Evolutionary conservation across 345 rosid species (phyloP).

Genomic region (Psidium guajava): DNA sequence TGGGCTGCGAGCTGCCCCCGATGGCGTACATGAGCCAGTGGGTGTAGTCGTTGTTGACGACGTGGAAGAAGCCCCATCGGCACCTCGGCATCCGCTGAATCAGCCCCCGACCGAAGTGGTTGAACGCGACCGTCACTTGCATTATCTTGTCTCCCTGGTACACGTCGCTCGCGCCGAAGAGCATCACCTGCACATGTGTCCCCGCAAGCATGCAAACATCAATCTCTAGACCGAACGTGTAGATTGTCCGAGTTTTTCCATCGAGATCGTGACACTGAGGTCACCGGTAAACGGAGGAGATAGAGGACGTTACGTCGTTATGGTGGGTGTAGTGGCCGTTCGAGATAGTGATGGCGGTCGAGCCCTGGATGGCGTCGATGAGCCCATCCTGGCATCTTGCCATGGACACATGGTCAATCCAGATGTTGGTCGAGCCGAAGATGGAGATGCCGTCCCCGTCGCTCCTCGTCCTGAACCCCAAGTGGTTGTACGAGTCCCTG

Average conservation of each 20-base stretch:
- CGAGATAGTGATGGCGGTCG: conserved; percentile 36
- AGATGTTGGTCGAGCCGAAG: conserved; percentile 18
- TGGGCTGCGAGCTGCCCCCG: conserved; percentile 40
- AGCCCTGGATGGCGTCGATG: conserved; percentile 23
- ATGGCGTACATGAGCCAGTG: conserved; percentile 59
- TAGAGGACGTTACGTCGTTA: conserved; percentile 4
- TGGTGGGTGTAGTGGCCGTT: conserved; percentile 31
- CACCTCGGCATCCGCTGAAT: conserved; percentile 52
- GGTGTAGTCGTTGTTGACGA: conserved; percentile 51
- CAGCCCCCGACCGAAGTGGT: conserved; percentile 37
- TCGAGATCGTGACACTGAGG: background rate
- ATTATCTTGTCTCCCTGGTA: conserved; percentile 15
- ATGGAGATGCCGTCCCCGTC: conserved; percentile 38
- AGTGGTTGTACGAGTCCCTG: conserved; percentile 54
- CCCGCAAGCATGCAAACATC: background rate
- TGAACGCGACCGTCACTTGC: conserved; percentile 54
- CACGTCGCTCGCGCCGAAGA: conserved; percentile 35
- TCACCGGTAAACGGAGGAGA: background rate
- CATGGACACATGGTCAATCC: conserved; percentile 37
- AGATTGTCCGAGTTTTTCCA: background rate
- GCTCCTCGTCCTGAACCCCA: conserved; percentile 20
- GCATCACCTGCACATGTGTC: conserved; percentile 19
- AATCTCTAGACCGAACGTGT: background rate
- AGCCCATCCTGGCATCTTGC: conserved; percentile 27
- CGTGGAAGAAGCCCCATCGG: conserved; percentile 42